Evolutionary conservation across 108 stramenopile genomes (phyloP), one percentile per base, ranked within the genome.

Genomic region (Mayamaea pseudoterrestris): DNA sequence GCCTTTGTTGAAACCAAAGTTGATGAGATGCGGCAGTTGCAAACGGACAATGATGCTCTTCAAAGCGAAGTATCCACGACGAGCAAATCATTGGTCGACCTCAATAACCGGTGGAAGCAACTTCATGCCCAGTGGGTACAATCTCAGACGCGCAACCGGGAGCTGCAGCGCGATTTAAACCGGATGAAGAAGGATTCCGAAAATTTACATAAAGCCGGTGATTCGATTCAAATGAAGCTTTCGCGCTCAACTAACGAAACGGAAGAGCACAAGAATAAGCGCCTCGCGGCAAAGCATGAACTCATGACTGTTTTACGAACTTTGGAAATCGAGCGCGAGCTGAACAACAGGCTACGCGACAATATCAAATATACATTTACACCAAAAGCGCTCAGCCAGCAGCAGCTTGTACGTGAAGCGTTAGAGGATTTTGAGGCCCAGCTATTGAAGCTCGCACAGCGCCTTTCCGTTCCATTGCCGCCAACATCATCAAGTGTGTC

Each of bases 261-360:
- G 8, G 87, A 89, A 57, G 78, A 80, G 25, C 81, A 89, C 59
- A 89, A 83, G 50, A 78, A 83, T 43, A 83, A 84, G 41, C 71
- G 87, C 13, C 41, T 89, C 32, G 65, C 81, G 4, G 86, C 86
- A 40, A 83, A 83, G 64, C 76, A 89, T 55, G 87, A 89, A 39
- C 61, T 89, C 17, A 89, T 89, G 87, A 66, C 78, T 24, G 75
- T 89, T 32, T 57, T 89, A 21, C 58, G 73, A 21, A 74, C 71
- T 18, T 42, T 89, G 34, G 87, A 89, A 50, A 65, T 69, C 3
- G 87, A 89, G 57, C 61, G 63, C 25, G 59, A 68, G 9, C 65
- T 80, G 5, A 77, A 56, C 47, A 59, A 36, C 13, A 66, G 76
- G 30, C 43, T 89, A 31, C 70, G 73, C 26, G 87, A 89, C 26